Percentiles rank a stretch among this genome's conserved stretches.
Evolutionary conservation across 768 basidiomycete genomes (phyloP).

Genomic region (Pleurotus djamor): DNA sequence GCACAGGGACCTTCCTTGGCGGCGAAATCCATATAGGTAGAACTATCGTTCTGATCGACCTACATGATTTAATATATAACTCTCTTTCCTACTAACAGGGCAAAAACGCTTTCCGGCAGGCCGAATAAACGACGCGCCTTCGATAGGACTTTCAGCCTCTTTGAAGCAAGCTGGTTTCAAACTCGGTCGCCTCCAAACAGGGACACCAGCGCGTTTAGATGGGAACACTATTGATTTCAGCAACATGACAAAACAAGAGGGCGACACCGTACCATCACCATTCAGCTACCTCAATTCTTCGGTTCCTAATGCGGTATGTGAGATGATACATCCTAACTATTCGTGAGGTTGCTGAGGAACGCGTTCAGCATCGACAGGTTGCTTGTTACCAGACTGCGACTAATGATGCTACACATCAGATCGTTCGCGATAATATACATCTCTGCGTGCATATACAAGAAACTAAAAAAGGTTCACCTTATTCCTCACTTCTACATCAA

Average conservation of each 20-base stretch:
- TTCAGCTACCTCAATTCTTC: constrained; percentile 74
- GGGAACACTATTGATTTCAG: constrained; percentile 69
- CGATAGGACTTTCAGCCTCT: constrained; percentile 73
- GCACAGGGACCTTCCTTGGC: constrained; percentile 89
- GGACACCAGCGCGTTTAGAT: constrained; percentile 82
- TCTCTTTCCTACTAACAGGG: constrained; percentile 26
- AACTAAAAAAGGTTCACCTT: constrained; percentile 70
- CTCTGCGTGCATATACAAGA: constrained; percentile 85
- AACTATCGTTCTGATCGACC: background rate
- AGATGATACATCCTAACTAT: background rate
- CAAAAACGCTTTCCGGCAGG: constrained; percentile 78
- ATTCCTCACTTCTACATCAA: background rate
- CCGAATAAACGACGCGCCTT: constrained; percentile 68
- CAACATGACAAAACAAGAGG: constrained; percentile 59
- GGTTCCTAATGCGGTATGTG: constrained; percentile 67
- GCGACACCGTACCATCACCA: constrained; percentile 62
- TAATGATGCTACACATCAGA: constrained; percentile 66
- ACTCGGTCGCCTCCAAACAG: constrained; percentile 81
- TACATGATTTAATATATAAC: background rate
- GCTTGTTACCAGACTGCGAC: constrained; percentile 73
- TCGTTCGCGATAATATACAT: constrained; percentile 77
- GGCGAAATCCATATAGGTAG: constrained; percentile 90
- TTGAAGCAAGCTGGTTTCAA: constrained; percentile 74
- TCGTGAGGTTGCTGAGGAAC: background rate
- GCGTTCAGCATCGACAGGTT: constrained; percentile 65